Evolutionary conservation across 179 eudicot genomes (phyloP).

Genomic region (Gypsophila paniculata): DNA sequence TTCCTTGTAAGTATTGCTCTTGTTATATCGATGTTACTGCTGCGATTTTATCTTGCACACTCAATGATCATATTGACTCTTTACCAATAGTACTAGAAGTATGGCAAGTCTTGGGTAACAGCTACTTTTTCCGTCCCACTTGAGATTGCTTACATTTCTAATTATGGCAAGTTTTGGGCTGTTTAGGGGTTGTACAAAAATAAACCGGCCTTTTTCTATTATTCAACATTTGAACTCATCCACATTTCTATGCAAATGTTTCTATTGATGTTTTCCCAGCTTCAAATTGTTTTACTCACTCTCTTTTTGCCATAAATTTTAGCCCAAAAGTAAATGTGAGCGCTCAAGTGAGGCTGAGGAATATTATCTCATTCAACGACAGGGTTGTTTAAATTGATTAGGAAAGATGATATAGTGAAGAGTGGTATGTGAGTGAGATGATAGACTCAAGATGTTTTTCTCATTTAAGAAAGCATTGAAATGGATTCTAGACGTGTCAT

Average conservation of each 20-base stretch:
- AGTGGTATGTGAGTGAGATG: too few species aligned
- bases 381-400: background rate
- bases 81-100: too few species aligned
- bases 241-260: background rate
- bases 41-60: background rate
- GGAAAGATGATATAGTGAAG: background rate
- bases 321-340: background rate
- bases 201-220: background rate
- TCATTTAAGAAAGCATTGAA: background rate
- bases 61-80: too few species aligned
- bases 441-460: background rate
- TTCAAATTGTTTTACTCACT: background rate
- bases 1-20: conserved; percentile 36
- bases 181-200: background rate
- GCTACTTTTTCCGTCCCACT: background rate
- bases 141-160: background rate
- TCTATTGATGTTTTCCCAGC: background rate
- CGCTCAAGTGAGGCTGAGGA: background rate
- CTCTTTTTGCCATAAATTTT: too few species aligned
- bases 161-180: background rate
- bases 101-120: background rate
- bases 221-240: background rate
- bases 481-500: background rate
- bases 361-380: background rate
- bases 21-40: conserved; percentile 11